phyloP scores from a whole-genome alignment of 768 basidiomycete species.

The Lactarius sanguifluus region DNA sequence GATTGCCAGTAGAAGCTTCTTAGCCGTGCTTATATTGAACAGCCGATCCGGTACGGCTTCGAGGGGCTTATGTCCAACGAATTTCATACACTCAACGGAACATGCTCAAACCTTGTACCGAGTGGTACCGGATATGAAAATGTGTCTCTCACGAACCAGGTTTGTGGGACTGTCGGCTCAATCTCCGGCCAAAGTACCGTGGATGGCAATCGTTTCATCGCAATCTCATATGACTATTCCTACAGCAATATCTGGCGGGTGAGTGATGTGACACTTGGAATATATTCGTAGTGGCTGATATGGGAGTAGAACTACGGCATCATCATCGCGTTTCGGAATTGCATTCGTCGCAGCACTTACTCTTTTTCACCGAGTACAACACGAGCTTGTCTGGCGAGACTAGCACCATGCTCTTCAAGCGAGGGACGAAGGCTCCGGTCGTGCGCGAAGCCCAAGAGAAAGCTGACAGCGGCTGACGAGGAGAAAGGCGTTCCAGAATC shows the following conservation, averaged over 20 bases:
- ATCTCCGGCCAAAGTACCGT: slow-evolving; percentile 59
- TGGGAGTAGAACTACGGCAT: slow-evolving; percentile 64
- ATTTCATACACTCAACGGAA: slow-evolving; percentile 67
- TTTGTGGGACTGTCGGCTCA: slow-evolving; percentile 71
- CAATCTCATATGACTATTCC: slow-evolving; percentile 44
- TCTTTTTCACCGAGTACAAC: slow-evolving; percentile 60
- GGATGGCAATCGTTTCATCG: slow-evolving; percentile 56
- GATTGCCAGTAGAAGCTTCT: too few relatives aligned
- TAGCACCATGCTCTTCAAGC: slow-evolving; percentile 64
- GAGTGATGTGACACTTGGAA: slow-evolving; percentile 23
- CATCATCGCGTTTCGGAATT: slow-evolving; percentile 58
- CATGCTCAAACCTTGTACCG: slow-evolving; percentile 59
- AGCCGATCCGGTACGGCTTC: slow-evolving; percentile 73
- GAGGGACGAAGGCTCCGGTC: slow-evolving; percentile 42
- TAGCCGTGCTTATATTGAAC: slow-evolving; percentile 32
- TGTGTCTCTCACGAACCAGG: slow-evolving; percentile 61
- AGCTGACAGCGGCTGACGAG: slow-evolving; percentile 33
- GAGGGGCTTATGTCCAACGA: slow-evolving; percentile 79
- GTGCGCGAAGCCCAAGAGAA: slow-evolving; percentile 26
- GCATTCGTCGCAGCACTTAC: slow-evolving; percentile 55
- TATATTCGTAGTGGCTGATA: background rate
- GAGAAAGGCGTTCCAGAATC: slow-evolving; percentile 27
- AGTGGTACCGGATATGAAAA: slow-evolving; percentile 61
- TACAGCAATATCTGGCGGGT: slow-evolving; percentile 52
- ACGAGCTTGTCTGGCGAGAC: slow-evolving; percentile 39